A percentile compares a stretch with the other conserved stretches of the same genome.
phyloP scores from a whole-genome alignment of 768 basidiomycete species.

The Amanita subjunquillea region DNA sequence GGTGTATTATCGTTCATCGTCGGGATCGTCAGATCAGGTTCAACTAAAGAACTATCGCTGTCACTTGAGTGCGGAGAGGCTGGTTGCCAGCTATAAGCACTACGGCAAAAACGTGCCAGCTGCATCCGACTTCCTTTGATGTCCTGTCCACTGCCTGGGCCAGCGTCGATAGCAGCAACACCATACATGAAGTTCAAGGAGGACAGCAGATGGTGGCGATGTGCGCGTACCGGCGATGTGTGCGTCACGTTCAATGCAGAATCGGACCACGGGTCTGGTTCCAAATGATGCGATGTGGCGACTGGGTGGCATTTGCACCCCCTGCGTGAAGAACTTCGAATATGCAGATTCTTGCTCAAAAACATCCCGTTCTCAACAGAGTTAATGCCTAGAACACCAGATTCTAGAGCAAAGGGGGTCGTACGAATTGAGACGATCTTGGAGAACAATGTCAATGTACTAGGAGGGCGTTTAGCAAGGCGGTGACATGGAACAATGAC shows the following conservation, averaged over 20 bases:
- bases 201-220: background rate
- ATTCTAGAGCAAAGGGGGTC: too few relatives aligned
- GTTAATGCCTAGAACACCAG: too few relatives aligned
- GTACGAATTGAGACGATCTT: too few relatives aligned
- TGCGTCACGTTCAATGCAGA: background rate
- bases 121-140: conserved; percentile 7
- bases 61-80: background rate
- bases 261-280: background rate
- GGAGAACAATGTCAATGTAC: too few relatives aligned
- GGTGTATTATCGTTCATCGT: conserved; percentile 1
- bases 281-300: conserved; percentile 9
- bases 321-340: background rate
- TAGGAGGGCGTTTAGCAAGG: too few relatives aligned
- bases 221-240: conserved; percentile 1
- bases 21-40: background rate
- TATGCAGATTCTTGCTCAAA: conserved; percentile 2
- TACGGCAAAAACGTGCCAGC: background rate
- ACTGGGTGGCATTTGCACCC: conserved; percentile 7
- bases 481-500: too few relatives aligned
- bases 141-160: conserved; percentile 7
- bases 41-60: background rate
- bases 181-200: conserved; percentile 9
- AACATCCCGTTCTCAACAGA: conserved; percentile 7
- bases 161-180: conserved; percentile 10
- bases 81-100: conserved; percentile 3